These are phyloP conservation scores for Blastomyces gilchristii DNA, from an alignment of 2,329 filamentous ascomycete species.

Conservation along the genomic window DNA sequence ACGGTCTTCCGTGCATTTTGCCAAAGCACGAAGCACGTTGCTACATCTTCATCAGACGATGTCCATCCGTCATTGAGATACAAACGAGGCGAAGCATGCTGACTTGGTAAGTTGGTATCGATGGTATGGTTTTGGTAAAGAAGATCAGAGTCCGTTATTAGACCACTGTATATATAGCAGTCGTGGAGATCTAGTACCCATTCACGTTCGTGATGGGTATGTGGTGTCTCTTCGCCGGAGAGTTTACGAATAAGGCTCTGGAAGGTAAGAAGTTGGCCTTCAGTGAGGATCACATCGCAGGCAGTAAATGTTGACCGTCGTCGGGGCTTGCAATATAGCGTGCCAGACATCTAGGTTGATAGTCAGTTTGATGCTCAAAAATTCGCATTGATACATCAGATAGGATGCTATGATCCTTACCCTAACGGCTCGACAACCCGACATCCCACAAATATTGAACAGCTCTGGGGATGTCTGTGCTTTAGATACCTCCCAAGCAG, in stretches of 20 bases:
- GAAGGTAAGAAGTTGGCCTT: constrained; percentile 53
- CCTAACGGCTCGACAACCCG: constrained; percentile 50
- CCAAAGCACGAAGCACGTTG: constrained; percentile 59
- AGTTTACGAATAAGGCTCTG: constrained; percentile 47
- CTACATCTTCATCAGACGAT: constrained; percentile 53
- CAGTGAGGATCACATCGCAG: constrained; percentile 50
- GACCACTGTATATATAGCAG: constrained; percentile 56
- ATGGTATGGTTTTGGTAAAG: constrained; percentile 56
- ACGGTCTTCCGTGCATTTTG: constrained; percentile 48
- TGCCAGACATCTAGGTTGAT: constrained; percentile 44
- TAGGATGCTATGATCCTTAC: constrained; percentile 20
- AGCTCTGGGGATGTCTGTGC: constrained; percentile 52
- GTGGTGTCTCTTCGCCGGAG: constrained; percentile 46
- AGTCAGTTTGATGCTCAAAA: not conserved
- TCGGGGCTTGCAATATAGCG: constrained; percentile 54
- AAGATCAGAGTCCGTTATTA: constrained; percentile 52
- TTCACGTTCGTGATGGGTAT: constrained; percentile 54
- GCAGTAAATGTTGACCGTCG: constrained; percentile 52
- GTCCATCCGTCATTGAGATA: constrained; percentile 54
- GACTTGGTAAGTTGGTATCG: constrained; percentile 51
- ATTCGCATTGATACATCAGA: not conserved
- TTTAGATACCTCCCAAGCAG: constrained; percentile 58
- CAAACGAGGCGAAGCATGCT: constrained; percentile 48
- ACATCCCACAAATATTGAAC: constrained; percentile 60
- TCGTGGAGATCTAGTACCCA: constrained; percentile 49